These are phyloP conservation scores for Colletotrichum tropicicola DNA, from an alignment of 2,329 filamentous ascomycete species.

Conservation along the genomic window DNA sequence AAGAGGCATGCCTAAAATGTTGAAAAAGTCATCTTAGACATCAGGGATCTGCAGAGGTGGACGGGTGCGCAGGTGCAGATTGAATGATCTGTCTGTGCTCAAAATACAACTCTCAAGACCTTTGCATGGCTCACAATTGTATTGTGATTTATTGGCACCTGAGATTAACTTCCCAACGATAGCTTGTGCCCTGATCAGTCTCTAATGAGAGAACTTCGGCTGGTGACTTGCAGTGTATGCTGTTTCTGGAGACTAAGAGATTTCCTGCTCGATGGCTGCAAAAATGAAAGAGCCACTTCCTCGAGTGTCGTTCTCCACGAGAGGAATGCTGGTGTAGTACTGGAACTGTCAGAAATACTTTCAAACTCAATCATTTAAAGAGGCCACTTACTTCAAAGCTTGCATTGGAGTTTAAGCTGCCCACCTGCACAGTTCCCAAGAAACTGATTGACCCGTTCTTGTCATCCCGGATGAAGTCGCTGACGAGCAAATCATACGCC, in stretches of 20 bases:
- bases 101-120: too few species aligned
- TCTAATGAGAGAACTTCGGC: too few species aligned
- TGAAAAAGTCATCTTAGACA: too few species aligned
- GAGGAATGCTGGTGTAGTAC: constrained; percentile 17
- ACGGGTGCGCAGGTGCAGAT: too few species aligned
- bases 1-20: too few species aligned
- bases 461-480: constrained; percentile 55
- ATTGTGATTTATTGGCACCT: too few species aligned
- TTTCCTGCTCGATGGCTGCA: constrained; percentile 16
- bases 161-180: too few species aligned
- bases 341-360: background rate
- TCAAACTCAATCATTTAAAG: background rate
- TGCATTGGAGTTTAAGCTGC: constrained; percentile 57
- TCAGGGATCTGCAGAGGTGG: too few species aligned
- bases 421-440: constrained; percentile 61
- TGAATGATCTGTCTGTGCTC: too few species aligned
- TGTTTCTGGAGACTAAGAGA: background rate
- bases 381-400: constrained; percentile 53
- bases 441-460: constrained; percentile 57
- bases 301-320: constrained; percentile 16
- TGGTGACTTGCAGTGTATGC: too few species aligned
- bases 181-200: too few species aligned
- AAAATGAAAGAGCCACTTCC: constrained; percentile 17
- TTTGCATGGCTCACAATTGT: too few species aligned
- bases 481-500: constrained; percentile 45